Conservation (phyloP, 1,139 yeast genomes). For the Starmera stellimalicola region DNA sequence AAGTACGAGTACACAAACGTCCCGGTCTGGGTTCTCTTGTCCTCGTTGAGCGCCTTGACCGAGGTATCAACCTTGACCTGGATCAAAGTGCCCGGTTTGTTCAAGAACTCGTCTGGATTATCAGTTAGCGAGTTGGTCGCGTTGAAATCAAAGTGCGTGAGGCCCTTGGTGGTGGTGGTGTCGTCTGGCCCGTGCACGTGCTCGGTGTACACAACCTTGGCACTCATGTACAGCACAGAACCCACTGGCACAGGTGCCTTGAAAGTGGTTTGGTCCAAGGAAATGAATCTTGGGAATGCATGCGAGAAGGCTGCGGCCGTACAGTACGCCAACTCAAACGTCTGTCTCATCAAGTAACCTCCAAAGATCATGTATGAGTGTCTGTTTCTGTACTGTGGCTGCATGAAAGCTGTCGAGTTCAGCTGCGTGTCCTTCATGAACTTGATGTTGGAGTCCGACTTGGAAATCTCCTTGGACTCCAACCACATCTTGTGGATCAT, state of each 20-base stretch:
- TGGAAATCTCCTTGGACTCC: conserved; percentile 37
- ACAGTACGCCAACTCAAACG: conserved; percentile 88
- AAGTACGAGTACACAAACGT: conserved; percentile 83
- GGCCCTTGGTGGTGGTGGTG: conserved; percentile 20
- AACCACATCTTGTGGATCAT: conserved; percentile 74
- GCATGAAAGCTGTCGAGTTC: conserved; percentile 79
- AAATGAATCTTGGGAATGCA: conserved; percentile 79
- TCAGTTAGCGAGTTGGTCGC: conserved; percentile 45
- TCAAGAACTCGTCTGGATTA: conserved; percentile 50
- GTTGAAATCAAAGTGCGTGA: conserved; percentile 40
- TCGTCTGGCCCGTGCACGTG: conserved; percentile 40
- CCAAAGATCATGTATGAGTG: conserved; percentile 94
- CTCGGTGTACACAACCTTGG: conserved; percentile 78
- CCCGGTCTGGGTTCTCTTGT: conserved; percentile 63
- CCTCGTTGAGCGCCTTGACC: conserved; percentile 58
- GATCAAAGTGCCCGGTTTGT: conserved; percentile 76
- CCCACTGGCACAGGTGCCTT: conserved; percentile 95
- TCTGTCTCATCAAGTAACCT: conserved; percentile 82
- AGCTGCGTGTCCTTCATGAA: conserved; percentile 67
- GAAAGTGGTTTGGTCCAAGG: conserved; percentile 85
- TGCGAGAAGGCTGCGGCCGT: conserved; percentile 83
- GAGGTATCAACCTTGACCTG: conserved; percentile 84
- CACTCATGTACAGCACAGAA: conserved; percentile 71
- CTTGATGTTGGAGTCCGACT: conserved; percentile 36
- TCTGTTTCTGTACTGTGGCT: conserved; percentile 90